These are phyloP conservation scores for Camellia granthamiana DNA, from an alignment of 148 eudicot genomes.

Conservation along the genomic window DNA sequence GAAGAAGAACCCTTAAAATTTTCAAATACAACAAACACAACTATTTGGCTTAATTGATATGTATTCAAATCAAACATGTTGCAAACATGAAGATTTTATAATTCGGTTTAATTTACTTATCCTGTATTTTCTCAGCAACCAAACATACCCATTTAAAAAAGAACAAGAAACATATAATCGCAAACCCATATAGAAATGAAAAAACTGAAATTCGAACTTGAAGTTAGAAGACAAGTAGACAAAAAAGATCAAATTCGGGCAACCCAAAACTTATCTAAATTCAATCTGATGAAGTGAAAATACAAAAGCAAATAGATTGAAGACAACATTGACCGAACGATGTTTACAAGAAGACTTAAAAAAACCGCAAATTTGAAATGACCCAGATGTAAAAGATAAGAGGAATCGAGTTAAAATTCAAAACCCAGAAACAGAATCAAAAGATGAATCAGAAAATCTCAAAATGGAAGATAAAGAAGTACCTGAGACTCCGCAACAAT, in stretches of 20 bases:
- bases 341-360: not conserved
- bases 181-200: not conserved
- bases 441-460: not conserved
- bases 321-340: not conserved
- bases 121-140: slow-evolving; percentile 4
- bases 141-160: not conserved
- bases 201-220: not conserved
- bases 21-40: not conserved
- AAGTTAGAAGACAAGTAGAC: not conserved
- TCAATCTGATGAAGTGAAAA: not conserved
- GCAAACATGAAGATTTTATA: not conserved
- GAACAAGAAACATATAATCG: not conserved
- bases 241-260: not conserved
- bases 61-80: not conserved
- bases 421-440: slow-evolving; percentile 6
- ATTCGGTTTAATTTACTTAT: not conserved
- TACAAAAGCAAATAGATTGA: not conserved
- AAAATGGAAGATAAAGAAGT: not conserved
- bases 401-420: not conserved
- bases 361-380: not conserved
- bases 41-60: not conserved
- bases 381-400: not conserved
- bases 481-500: slow-evolving; percentile 8
- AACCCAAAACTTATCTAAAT: not conserved
- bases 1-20: not conserved